phyloP scores from a whole-genome alignment of 805 yeast genomes.

The Wickerhamomyces kurtzmanii region DNA sequence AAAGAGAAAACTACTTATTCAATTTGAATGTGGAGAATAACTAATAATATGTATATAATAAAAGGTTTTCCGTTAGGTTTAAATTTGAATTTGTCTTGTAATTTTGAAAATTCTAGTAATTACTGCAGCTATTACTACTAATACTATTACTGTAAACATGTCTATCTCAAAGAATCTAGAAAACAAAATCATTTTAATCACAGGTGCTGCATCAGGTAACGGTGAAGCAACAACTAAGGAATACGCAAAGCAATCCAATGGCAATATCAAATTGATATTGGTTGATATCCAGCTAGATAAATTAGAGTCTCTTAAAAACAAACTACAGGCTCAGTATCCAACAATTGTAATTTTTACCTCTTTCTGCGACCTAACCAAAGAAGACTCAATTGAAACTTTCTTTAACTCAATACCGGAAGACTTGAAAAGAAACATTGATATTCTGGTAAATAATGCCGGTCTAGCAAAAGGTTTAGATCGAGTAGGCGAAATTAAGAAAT shows the following conservation, averaged over 20 bases:
- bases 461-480: slow-evolving; percentile 71
- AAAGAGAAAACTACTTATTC: too few species aligned
- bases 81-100: too few species aligned
- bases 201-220: slow-evolving; percentile 95
- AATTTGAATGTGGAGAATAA: too few species aligned
- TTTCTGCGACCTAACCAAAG: slow-evolving; percentile 46
- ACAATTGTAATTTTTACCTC: slow-evolving; percentile 27
- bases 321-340: slow-evolving; percentile 36
- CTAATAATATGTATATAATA: too few species aligned
- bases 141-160: too few species aligned
- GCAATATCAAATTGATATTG: slow-evolving; percentile 57
- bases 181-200: slow-evolving; percentile 68
- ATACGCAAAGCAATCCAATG: slow-evolving; percentile 63
- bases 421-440: slow-evolving; percentile 50
- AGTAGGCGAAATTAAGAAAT: slow-evolving; percentile 54
- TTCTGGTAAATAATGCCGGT: slow-evolving; percentile 64
- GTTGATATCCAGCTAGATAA: slow-evolving; percentile 66
- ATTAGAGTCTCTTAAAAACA: slow-evolving; percentile 34
- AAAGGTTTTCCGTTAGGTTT: too few species aligned
- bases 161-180: slow-evolving; percentile 56
- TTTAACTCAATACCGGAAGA: slow-evolving; percentile 36
- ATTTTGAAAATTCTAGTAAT: too few species aligned
- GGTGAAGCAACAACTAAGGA: slow-evolving; percentile 86
- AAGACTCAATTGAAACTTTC: slow-evolving; percentile 40
- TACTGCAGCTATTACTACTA: too few species aligned